These are phyloP conservation scores for Kalmusia sp. DNA, from an alignment of 2,329 filamentous ascomycete genomes.

Conservation along the genomic window DNA sequence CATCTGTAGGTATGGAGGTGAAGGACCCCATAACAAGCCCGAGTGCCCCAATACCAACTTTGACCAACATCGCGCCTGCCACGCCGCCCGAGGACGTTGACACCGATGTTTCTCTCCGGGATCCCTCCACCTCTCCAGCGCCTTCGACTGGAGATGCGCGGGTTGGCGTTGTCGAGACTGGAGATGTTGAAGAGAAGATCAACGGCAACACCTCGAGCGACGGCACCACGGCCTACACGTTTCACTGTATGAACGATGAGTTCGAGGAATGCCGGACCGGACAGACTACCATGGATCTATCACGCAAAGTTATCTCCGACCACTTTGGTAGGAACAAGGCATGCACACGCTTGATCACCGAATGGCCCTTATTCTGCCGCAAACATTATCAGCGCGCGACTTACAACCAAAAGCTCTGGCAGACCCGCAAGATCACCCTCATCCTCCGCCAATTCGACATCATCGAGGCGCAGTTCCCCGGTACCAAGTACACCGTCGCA, in stretches of 20 bases:
- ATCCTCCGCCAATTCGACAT: conserved; percentile 41
- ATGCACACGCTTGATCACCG: conserved; percentile 36
- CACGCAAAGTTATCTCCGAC: conserved; percentile 49
- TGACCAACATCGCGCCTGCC: background rate
- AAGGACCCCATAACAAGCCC: background rate
- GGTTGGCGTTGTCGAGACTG: background rate
- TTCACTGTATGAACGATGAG: conserved; percentile 42
- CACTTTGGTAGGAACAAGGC: conserved; percentile 50
- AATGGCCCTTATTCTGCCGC: conserved; percentile 47
- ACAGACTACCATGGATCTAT: conserved; percentile 40
- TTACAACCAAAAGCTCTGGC: conserved; percentile 45
- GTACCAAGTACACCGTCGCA: conserved; percentile 38
- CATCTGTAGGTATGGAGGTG: background rate
- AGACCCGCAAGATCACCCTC: conserved; percentile 40
- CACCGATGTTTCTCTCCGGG: background rate
- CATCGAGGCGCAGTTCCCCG: conserved; percentile 39
- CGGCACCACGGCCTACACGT: conserved; percentile 26
- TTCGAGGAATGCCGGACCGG: conserved; percentile 38
- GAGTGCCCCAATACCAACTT: background rate
- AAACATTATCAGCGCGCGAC: conserved; percentile 51
- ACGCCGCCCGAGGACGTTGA: background rate
- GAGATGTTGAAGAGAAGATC: background rate
- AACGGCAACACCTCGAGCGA: background rate
- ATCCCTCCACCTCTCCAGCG: background rate
- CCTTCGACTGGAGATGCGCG: background rate